Conservation (phyloP, 2,329 filamentous ascomycete species). For the Polytolypa hystricis region DNA sequence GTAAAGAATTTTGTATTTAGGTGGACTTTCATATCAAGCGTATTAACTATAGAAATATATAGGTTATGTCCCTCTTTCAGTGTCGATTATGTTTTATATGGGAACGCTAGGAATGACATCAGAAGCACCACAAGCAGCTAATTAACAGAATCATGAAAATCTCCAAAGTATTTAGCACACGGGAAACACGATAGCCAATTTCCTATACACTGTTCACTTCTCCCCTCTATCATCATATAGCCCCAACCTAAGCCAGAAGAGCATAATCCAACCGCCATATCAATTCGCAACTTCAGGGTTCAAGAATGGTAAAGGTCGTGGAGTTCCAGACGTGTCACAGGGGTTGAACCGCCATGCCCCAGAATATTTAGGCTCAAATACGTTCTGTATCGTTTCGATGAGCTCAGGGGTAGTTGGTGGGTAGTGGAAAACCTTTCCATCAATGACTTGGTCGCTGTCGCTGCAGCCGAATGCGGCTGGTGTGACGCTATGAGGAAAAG, state of each 20-base stretch:
- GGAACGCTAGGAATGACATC: too few relatives aligned
- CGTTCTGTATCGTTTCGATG: conserved; percentile 5
- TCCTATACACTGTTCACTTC: too few relatives aligned
- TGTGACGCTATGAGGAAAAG: conserved; percentile 11
- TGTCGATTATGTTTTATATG: too few relatives aligned
- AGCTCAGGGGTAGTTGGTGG: conserved; percentile 6
- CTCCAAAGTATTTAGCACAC: too few relatives aligned
- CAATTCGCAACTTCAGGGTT: conserved; percentile 3
- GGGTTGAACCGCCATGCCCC: conserved; percentile 10
- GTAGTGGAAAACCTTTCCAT: conserved; percentile 6
- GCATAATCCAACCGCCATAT: too few relatives aligned
- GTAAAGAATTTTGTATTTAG: not conserved
- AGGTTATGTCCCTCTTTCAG: too few relatives aligned
- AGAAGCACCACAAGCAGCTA: too few relatives aligned
- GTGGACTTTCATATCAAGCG: not conserved
- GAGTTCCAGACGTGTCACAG: conserved; percentile 8
- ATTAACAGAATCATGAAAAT: too few relatives aligned
- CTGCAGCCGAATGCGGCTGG: conserved; percentile 14
- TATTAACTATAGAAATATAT: too few relatives aligned
- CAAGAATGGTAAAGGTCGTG: conserved; percentile 8
- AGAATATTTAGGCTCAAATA: conserved; percentile 7
- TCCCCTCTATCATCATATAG: too few relatives aligned
- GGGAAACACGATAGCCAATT: too few relatives aligned
- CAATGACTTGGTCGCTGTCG: conserved; percentile 15
- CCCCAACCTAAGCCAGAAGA: too few relatives aligned